Conservation (phyloP, 78 protist genomes). For the Reticulomyxa filosa region DNA sequence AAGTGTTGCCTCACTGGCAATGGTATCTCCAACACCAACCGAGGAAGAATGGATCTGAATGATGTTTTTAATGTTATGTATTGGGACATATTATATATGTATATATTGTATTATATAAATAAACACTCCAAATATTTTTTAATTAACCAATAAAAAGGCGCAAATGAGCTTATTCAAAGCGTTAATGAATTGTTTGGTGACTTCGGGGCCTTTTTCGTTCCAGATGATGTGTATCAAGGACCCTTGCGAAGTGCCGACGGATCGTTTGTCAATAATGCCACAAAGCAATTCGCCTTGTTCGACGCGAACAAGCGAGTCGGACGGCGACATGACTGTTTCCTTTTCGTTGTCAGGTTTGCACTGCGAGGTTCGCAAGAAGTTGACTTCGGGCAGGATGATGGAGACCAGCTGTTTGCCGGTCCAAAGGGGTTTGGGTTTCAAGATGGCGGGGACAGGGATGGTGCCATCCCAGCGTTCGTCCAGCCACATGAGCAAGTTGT, state of each 20-base stretch:
- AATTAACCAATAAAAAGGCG: conserved; percentile 79
- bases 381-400: conserved; percentile 54
- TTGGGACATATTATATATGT: too few species aligned
- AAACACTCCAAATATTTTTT: conserved; percentile 12
- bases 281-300: conserved; percentile 54
- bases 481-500: conserved; percentile 78
- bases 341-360: conserved; percentile 23
- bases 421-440: conserved; percentile 90
- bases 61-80: too few species aligned
- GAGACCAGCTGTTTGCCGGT: conserved; percentile 94
- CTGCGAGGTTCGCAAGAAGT: conserved; percentile 4
- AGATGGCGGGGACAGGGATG: conserved; percentile 88
- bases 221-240: conserved; percentile 61
- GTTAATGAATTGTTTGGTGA: conserved; percentile 42
- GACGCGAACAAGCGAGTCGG: conserved; percentile 69
- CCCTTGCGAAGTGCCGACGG: conserved; percentile 45
- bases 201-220: conserved; percentile 73
- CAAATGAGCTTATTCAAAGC: conserved; percentile 49
- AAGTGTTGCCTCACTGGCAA: conserved; percentile 69
- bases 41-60: too few species aligned
- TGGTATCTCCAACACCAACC: conserved; percentile 82
- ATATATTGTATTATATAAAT: too few species aligned
- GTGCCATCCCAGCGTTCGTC: conserved; percentile 70
- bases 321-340: conserved; percentile 21
- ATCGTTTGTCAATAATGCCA: conserved; percentile 62